Conservation (phyloP, 108 stramenopile species). For the Nitzschia sp. region DNA sequence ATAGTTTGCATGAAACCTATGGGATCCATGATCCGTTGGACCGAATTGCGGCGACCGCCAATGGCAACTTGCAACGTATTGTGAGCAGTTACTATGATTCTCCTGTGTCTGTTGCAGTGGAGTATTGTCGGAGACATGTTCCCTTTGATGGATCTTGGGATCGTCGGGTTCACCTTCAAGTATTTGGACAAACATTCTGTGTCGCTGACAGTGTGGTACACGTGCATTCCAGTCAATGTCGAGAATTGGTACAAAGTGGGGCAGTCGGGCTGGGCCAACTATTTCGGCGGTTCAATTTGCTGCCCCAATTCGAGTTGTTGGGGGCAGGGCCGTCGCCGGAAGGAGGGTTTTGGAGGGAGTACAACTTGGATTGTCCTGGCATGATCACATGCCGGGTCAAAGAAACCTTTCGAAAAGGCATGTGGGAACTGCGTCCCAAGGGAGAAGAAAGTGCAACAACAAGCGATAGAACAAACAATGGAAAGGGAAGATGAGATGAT, state of each 20-base stretch:
- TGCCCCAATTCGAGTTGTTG: conserved; percentile 67
- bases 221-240: conserved; percentile 49
- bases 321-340: conserved; percentile 49
- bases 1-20: conserved; percentile 27
- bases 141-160: conserved; percentile 21
- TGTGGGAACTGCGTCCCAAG: conserved; percentile 34
- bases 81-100: conserved; percentile 82
- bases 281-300: conserved; percentile 71
- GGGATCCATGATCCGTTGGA: conserved; percentile 61
- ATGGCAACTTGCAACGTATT: conserved; percentile 84
- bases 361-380: conserved; percentile 35
- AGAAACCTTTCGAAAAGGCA: conserved; percentile 34
- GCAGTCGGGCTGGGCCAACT: conserved; percentile 75
- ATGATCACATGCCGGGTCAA: conserved; percentile 38
- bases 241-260: conserved; percentile 63
- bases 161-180: conserved; percentile 22
- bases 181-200: conserved; percentile 55
- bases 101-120: conserved; percentile 66
- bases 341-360: conserved; percentile 50
- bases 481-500: too few relatives aligned
- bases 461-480: too few relatives aligned
- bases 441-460: too few relatives aligned
- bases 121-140: conserved; percentile 40
- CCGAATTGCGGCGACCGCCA: conserved; percentile 80
- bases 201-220: conserved; percentile 64